Evolutionary conservation across 2,329 filamentous ascomycete genomes (phyloP), one percentile per base, ranked within the genome.

Genomic region (Xylaria sp.): DNA sequence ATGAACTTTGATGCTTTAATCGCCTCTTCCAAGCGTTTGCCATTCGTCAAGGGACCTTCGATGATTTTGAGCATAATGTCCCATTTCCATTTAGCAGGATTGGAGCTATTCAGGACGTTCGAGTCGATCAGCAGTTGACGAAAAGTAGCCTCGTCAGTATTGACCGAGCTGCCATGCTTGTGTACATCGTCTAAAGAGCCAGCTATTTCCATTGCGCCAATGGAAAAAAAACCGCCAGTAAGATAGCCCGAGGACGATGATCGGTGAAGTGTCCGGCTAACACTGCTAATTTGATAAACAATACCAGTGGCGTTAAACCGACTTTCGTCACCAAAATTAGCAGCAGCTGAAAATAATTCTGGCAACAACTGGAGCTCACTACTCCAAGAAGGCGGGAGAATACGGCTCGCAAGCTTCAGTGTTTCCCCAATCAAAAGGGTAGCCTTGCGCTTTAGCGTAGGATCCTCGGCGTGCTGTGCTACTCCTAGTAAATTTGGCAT

Each of bases 21-120:
- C 0, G 94, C 94, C 76, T 99, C 95, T 68, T 97, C 94, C 4
- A 99, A 83, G 10, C 95, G 86, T 76, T 97, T 97, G 0, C 93
- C 90, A 67, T 93, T 96, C 23, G 93, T 90, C 21, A 99, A 78
- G 1, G 96, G 95, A 0, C 95, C 96, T 73, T 98, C 94, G 35
- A 99, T 93, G 54, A 98, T 88, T 69, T 89, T 90, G 60, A 93
- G 85, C 41, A 99, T 93, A 37, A 96, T 81, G 64, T 96, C 92
- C 95, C 96, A 99, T 73, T 96, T 94, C 95, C 95, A 99, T 75
- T 99, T 99, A 38, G 87, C 83, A 71, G 91, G 97, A 69, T 96
- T 97, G 64, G 92, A 92, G 62, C 91, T 95, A 65, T 90, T 91
- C 46, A 98, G 80, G 2, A 99, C 92, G 56, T 92, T 88, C 3